Evolutionary conservation across 1,139 yeast genomes (phyloP).

Genomic region (Zygoascus meyerae): DNA sequence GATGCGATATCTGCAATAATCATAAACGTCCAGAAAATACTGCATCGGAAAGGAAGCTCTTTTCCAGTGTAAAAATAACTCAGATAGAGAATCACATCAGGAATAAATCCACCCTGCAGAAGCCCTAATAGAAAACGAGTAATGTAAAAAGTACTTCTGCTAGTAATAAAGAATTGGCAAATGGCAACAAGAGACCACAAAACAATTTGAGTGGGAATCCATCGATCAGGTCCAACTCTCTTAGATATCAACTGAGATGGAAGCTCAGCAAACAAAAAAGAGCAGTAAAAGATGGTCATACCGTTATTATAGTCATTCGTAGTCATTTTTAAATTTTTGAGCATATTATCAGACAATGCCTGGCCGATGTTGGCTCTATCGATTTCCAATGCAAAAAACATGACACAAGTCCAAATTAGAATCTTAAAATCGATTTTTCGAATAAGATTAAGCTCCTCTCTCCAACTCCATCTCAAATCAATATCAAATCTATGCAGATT

Average conservation of each 20-base stretch:
- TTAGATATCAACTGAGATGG: slow-evolving; percentile 52
- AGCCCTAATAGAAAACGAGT: slow-evolving; percentile 44
- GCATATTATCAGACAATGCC: slow-evolving; percentile 46
- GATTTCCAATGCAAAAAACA: slow-evolving; percentile 47
- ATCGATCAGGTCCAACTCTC: slow-evolving; percentile 48
- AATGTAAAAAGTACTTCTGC: slow-evolving; percentile 36
- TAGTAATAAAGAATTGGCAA: slow-evolving; percentile 39
- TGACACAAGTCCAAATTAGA: slow-evolving; percentile 42
- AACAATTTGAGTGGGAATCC: slow-evolving; percentile 48
- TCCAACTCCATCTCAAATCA: slow-evolving; percentile 40
- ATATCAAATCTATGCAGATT: slow-evolving; percentile 45
- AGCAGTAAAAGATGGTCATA: slow-evolving; percentile 40
- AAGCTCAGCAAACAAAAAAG: slow-evolving; percentile 45
- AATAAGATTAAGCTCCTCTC: slow-evolving; percentile 41
- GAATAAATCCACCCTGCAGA: slow-evolving; percentile 52
- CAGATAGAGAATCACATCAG: slow-evolving; percentile 47
- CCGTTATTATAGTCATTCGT: slow-evolving; percentile 49
- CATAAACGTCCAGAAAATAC: slow-evolving; percentile 39
- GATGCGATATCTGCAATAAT: slow-evolving; percentile 26
- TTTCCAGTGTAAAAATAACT: slow-evolving; percentile 48
- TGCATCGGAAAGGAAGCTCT: slow-evolving; percentile 45
- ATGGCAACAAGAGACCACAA: slow-evolving; percentile 49
- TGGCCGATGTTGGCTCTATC: slow-evolving; percentile 48
- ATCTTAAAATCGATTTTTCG: slow-evolving; percentile 43
- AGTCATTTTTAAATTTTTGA: slow-evolving; percentile 40